These are phyloP conservation scores for Echinosophora koreensis DNA, from an alignment of 306 rosid genomes.

Conservation along the genomic window DNA sequence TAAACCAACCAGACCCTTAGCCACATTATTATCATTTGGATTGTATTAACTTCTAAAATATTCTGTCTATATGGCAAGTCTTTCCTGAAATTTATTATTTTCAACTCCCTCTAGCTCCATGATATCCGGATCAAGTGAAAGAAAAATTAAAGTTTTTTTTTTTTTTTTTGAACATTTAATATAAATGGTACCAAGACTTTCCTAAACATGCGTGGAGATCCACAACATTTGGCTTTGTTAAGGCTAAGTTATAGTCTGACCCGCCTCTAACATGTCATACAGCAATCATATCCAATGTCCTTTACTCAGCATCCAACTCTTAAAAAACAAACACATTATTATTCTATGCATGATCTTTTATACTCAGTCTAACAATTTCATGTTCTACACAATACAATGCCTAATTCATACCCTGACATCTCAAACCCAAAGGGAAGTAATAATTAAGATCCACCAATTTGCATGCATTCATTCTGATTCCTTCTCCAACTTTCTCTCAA, in stretches of 20 bases:
- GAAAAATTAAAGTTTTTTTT: not conserved
- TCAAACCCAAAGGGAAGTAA: not conserved
- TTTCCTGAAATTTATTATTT: not conserved
- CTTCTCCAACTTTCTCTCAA: conserved; percentile 26
- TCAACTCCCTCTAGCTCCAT: not conserved
- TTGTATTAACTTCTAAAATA: too few species aligned
- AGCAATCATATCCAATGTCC: not conserved
- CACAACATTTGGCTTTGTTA: conserved; percentile 45
- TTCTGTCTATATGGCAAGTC: not conserved
- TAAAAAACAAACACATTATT: not conserved
- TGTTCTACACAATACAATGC: not conserved
- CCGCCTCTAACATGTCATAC: not conserved
- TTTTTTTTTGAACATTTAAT: not conserved
- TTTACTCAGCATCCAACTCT: not conserved
- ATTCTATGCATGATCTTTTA: not conserved
- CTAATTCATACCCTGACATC: not conserved
- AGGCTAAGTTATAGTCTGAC: not conserved
- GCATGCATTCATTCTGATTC: conserved; percentile 34
- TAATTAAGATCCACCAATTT: conserved; percentile 11
- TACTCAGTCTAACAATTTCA: conserved; percentile 24
- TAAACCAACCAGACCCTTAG: too few species aligned
- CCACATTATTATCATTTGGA: too few species aligned
- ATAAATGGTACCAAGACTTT: not conserved
- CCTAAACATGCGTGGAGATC: conserved; percentile 53
- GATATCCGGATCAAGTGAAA: not conserved